phyloP scores from a whole-genome alignment of 139 green algal species.

The Coelastrella sp. region DNA sequence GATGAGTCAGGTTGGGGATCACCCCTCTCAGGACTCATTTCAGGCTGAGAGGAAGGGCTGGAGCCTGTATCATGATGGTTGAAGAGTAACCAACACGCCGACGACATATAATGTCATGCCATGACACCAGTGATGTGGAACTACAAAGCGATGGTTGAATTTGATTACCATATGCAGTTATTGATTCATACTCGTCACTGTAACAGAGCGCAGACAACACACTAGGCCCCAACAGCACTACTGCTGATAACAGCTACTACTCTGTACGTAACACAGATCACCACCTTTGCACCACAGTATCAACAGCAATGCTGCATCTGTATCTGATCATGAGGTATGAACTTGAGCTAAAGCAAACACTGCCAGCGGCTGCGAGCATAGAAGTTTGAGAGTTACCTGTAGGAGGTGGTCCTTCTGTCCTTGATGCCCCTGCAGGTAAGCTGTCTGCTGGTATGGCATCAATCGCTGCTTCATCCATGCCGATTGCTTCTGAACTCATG shows the following conservation, averaged over 20 bases:
- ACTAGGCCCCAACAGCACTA: too few species aligned
- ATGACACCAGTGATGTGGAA: too few species aligned
- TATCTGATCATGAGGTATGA: too few species aligned
- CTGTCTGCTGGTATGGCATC: neutral
- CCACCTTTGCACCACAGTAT: too few species aligned
- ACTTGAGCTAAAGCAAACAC: neutral
- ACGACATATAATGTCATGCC: neutral
- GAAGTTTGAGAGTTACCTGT: neutral
- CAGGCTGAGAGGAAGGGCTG: neutral
- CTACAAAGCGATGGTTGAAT: too few species aligned
- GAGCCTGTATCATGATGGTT: neutral
- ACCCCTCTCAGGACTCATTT: neutral
- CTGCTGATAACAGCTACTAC: too few species aligned
- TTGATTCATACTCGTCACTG: too few species aligned
- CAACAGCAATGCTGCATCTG: too few species aligned
- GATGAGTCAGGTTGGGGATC: neutral
- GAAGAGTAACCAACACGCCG: neutral
- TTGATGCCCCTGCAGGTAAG: neutral
- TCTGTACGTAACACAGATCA: too few species aligned
- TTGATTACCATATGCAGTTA: too few species aligned
- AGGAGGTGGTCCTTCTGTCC: neutral
- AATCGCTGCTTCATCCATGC: slow-evolving; percentile 6
- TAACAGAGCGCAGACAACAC: too few species aligned
- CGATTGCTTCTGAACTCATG: neutral
- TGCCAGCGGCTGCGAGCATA: neutral